Conservation (phyloP, 1,139 yeast genomes). For the Yamadazyma triangularis region DNA sequence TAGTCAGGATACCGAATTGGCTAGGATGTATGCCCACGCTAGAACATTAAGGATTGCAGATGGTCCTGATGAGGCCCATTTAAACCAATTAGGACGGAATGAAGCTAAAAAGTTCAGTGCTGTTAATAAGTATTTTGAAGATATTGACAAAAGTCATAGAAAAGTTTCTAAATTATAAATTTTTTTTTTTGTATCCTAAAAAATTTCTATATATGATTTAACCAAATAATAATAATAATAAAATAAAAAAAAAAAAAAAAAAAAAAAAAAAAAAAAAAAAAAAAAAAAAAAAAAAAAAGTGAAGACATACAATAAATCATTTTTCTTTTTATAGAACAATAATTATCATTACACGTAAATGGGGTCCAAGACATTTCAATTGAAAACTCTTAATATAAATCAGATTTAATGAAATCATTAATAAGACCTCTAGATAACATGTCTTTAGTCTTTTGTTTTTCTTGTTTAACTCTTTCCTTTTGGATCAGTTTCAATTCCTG, state of each 20-base stretch:
- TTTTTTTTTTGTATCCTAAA: no score
- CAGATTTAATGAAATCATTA: conserved; percentile 52
- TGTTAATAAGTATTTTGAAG: conserved; percentile 32
- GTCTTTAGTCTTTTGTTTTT: conserved; percentile 45
- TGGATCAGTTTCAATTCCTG: conserved; percentile 34
- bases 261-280: no score
- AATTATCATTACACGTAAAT: no score
- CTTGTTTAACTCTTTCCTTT: conserved; percentile 37
- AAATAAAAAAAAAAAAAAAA: no score
- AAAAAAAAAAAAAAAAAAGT: no score
- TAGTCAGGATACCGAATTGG: conserved; percentile 59
- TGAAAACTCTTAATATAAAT: no score
- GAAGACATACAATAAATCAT: no score
- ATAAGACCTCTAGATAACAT: conserved; percentile 52
- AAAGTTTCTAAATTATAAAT: conserved; percentile 25
- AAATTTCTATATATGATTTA: no score
- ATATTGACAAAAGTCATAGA: conserved; percentile 16
- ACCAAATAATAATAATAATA: no score
- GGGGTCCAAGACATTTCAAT: no score
- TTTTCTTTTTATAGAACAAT: no score
- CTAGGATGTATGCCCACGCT: conserved; percentile 50
- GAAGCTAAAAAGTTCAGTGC: conserved; percentile 32
- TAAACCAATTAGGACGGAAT: conserved; percentile 53
- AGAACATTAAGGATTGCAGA: conserved; percentile 68
- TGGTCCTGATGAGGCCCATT: conserved; percentile 74